Evolutionary conservation across 1,139 yeast genomes (phyloP).

Genomic region (Yamadazyma triangularis): DNA sequence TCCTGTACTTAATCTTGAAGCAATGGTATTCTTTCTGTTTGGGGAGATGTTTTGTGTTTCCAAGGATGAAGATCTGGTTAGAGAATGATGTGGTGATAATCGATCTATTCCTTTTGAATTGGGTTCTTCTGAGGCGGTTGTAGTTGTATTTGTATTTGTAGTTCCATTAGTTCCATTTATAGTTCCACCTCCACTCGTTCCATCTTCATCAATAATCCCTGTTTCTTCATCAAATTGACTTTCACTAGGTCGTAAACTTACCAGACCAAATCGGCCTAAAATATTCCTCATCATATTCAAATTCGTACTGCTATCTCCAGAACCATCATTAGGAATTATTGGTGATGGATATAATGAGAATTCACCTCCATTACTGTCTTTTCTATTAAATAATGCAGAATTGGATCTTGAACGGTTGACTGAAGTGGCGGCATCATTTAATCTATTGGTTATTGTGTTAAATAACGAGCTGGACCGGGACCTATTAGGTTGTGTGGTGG

Average conservation of each 20-base stretch:
- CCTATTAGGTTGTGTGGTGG: conserved; percentile 11
- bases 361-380: conserved; percentile 10
- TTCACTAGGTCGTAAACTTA: conserved; percentile 13
- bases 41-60: conserved; percentile 16
- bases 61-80: conserved; percentile 38
- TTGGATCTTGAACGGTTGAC: conserved; percentile 30
- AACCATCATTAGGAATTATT: conserved; percentile 9
- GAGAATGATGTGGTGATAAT: conserved; percentile 30
- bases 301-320: conserved; percentile 12
- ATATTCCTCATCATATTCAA: conserved; percentile 32
- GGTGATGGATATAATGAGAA: conserved; percentile 8
- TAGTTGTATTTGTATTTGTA: conserved; percentile 22
- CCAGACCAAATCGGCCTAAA: conserved; percentile 29
- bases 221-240: conserved; percentile 3
- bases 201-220: conserved; percentile 9
- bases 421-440: conserved; percentile 20
- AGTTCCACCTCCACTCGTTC: too few species aligned
- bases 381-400: conserved; percentile 20
- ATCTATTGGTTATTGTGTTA: conserved; percentile 29
- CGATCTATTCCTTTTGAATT: too few species aligned
- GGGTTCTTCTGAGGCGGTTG: too few species aligned
- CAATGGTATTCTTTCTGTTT: conserved; percentile 28
- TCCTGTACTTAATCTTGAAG: conserved; percentile 38
- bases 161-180: conserved; percentile 11
- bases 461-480: conserved; percentile 39